These are phyloP conservation scores for Eremothecium gossypii DNA, from an alignment of 1,139 yeast species.

Conservation along the genomic window DNA sequence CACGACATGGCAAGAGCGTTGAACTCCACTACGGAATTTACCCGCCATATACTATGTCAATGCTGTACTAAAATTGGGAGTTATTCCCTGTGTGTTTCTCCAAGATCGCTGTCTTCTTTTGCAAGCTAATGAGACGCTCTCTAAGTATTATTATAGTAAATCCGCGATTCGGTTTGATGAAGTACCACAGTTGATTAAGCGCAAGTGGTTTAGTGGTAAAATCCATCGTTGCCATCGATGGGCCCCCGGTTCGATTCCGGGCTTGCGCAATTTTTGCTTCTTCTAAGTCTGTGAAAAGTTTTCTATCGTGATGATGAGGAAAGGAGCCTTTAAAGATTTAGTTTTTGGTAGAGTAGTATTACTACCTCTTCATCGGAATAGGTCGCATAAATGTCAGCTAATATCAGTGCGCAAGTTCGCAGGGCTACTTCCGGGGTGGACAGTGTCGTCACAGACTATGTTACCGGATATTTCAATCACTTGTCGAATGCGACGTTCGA, in stretches of 20 bases:
- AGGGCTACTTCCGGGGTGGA: conserved; percentile 84
- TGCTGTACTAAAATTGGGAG: too few relatives aligned
- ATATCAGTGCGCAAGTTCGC: conserved; percentile 52
- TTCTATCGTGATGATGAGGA: not conserved
- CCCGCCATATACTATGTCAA: too few relatives aligned
- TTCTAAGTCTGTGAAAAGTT: not conserved
- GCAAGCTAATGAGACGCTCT: too few relatives aligned
- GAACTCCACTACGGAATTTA: too few relatives aligned
- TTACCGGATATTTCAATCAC: conserved; percentile 81
- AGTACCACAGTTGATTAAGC: not conserved
- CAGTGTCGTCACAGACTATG: conserved; percentile 84
- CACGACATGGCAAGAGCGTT: too few relatives aligned
- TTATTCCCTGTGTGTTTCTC: too few relatives aligned
- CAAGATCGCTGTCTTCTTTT: too few relatives aligned
- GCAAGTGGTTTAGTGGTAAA: conserved; percentile 1
- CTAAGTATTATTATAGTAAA: too few relatives aligned
- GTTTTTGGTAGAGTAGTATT: not conserved
- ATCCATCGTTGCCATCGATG: conserved; percentile 1
- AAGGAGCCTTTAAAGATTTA: not conserved
- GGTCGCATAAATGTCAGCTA: conserved; percentile 10
- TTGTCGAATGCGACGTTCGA: conserved; percentile 67
- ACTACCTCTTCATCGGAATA: too few relatives aligned
- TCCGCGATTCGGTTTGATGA: too few relatives aligned
- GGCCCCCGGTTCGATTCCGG: conserved; percentile 1
- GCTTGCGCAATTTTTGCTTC: not conserved